Percentiles rank a stretch among this genome's conserved stretches.
These are phyloP conservation scores for Asterophora parasitica DNA, from an alignment of 768 basidiomycete genomes.

Conservation along the genomic window DNA sequence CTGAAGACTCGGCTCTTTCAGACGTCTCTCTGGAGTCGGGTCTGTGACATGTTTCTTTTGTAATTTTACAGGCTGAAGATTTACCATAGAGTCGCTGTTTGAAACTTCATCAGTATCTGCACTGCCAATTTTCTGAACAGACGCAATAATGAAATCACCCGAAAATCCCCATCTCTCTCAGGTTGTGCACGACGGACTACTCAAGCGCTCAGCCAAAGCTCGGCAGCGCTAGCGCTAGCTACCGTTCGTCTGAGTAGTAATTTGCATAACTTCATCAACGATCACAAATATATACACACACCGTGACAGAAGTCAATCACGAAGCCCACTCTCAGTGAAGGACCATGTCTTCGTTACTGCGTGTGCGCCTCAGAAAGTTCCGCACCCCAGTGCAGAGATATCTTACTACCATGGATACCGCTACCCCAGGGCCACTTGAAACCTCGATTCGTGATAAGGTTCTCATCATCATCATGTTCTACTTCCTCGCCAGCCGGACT, in stretches of 20 bases:
- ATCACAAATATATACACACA: background rate
- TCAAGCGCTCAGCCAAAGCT: no score
- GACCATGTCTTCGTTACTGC: conserved; percentile 16
- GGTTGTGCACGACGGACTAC: no score
- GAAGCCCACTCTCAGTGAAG: conserved; percentile 1
- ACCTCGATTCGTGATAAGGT: conserved; percentile 60
- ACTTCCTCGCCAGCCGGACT: conserved; percentile 13
- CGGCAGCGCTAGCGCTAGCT: no score
- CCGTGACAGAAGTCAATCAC: background rate
- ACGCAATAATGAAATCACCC: no score
- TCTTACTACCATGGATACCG: conserved; percentile 18
- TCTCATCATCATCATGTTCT: conserved; percentile 14
- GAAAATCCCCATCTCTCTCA: no score
- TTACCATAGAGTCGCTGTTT: no score
- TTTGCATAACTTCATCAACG: no score
- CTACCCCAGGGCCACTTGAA: conserved; percentile 48
- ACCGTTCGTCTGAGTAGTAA: no score
- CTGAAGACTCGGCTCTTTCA: conserved; percentile 24
- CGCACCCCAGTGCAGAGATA: conserved; percentile 7
- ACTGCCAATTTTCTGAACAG: no score
- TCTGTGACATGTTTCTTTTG: no score
- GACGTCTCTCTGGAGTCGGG: background rate
- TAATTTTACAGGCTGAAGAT: no score
- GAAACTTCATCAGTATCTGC: no score
- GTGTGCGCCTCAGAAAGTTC: conserved; percentile 11